These are phyloP conservation scores for Wickerhamiella allomyrinae DNA, from an alignment of 805 yeast genomes.

Conservation along the genomic window DNA sequence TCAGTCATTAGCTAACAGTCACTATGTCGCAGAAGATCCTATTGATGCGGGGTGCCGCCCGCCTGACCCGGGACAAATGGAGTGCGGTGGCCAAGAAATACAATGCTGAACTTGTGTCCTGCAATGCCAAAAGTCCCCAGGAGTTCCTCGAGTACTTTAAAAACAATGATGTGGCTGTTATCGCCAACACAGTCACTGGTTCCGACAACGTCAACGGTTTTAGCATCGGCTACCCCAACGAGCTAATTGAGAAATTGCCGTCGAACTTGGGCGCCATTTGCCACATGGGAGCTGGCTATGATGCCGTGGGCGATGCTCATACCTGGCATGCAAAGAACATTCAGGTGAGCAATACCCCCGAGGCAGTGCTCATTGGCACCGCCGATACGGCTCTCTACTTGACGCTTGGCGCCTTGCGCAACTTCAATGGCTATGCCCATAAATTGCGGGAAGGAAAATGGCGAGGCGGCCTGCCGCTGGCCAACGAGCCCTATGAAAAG, in stretches of 20 bases:
- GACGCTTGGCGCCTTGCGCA: conserved; percentile 38
- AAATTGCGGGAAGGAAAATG: conserved; percentile 34
- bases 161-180: conserved; percentile 26
- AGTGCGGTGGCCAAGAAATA: conserved; percentile 31
- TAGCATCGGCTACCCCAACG: conserved; percentile 35
- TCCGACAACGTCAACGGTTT: conserved; percentile 28
- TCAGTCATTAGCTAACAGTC: background rate
- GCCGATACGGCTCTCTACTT: conserved; percentile 43
- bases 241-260: conserved; percentile 28
- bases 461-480: conserved; percentile 31
- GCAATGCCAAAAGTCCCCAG: conserved; percentile 27
- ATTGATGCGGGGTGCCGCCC: conserved; percentile 45
- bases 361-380: conserved; percentile 39
- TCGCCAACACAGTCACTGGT: conserved; percentile 32
- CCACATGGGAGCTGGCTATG: conserved; percentile 48
- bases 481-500: conserved; percentile 37
- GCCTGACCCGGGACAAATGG: conserved; percentile 52
- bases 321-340: conserved; percentile 30
- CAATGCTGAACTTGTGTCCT: conserved; percentile 33
- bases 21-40: conserved; percentile 36
- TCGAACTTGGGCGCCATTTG: conserved; percentile 30
- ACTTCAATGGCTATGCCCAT: conserved; percentile 31
- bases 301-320: conserved; percentile 32
- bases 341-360: conserved; percentile 40
- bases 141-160: conserved; percentile 30